Conservation (phyloP, 768 basidiomycete genomes). For the Myochromella boudieri region DNA sequence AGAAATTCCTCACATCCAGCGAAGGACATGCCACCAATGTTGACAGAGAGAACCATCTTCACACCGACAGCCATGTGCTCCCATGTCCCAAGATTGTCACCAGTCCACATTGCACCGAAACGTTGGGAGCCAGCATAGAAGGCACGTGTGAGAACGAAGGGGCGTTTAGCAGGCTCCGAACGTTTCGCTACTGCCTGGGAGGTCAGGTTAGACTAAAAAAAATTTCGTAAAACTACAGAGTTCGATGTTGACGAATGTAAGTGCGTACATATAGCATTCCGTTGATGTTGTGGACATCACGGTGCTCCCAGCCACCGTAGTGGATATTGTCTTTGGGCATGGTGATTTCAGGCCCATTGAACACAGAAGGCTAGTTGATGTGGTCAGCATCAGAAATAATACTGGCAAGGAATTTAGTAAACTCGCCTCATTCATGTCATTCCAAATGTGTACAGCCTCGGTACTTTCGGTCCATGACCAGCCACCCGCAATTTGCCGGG, state of each 20-base stretch:
- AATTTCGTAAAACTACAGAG: slow-evolving; percentile 2
- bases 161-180: slow-evolving; percentile 73
- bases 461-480: slow-evolving; percentile 84
- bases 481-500: slow-evolving; percentile 44
- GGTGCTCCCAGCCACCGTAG: slow-evolving; percentile 95
- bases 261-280: slow-evolving; percentile 84
- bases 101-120: slow-evolving; percentile 98
- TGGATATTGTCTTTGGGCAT: slow-evolving; percentile 73
- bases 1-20: slow-evolving; percentile 68
- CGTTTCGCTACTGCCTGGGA: slow-evolving; percentile 76
- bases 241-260: neutral
- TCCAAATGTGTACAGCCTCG: slow-evolving; percentile 90
- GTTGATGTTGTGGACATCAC: slow-evolving; percentile 96
- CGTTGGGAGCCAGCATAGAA: slow-evolving; percentile 97
- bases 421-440: slow-evolving; percentile 97
- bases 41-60: slow-evolving; percentile 89
- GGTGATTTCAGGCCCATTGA: slow-evolving; percentile 95
- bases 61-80: slow-evolving; percentile 93
- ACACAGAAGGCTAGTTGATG: slow-evolving; percentile 89
- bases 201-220: slow-evolving; percentile 77
- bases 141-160: slow-evolving; percentile 93
- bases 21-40: slow-evolving; percentile 89
- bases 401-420: neutral
- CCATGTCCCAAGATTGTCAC: slow-evolving; percentile 97
- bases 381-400: slow-evolving; percentile 9